phyloP scores from a whole-genome alignment of 768 basidiomycete genomes.

The Hypholoma fasciculare region DNA sequence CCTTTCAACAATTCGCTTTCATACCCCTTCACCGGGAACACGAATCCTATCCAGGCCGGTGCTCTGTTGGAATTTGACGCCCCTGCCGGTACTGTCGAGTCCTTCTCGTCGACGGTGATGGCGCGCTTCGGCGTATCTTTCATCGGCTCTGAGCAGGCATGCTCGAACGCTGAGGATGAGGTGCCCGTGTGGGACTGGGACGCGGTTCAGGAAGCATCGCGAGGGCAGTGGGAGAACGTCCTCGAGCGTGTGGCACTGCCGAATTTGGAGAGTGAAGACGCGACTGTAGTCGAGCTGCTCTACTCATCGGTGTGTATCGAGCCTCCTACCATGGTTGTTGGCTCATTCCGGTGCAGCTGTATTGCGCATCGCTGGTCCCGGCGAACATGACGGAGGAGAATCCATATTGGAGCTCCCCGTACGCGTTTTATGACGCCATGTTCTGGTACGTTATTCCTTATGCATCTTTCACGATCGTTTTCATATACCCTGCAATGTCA shows the following conservation, averaged over 20 bases:
- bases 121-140: conserved; percentile 63
- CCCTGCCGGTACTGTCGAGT: neutral
- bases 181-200: conserved; percentile 50
- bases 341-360: conserved; percentile 31
- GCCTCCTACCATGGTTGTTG: neutral
- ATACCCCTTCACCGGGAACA: conserved; percentile 37
- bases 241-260: conserved; percentile 34
- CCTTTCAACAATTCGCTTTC: conserved; percentile 30
- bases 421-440: conserved; percentile 51
- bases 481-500: neutral
- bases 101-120: conserved; percentile 29
- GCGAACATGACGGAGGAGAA: conserved; percentile 52
- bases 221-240: conserved; percentile 42
- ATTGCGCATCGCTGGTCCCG: conserved; percentile 50
- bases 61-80: conserved; percentile 40
- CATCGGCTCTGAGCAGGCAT: conserved; percentile 51
- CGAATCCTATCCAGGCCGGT: conserved; percentile 43
- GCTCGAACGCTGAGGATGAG: conserved; percentile 56
- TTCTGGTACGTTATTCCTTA: conserved; percentile 40
- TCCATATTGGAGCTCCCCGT: conserved; percentile 46
- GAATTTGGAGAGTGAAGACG: conserved; percentile 36
- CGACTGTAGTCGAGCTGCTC: conserved; percentile 41
- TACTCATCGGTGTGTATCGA: conserved; percentile 41
- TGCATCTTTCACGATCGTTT: neutral
- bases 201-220: conserved; percentile 36